A percentile compares a stretch with the other conserved stretches of the same genome.
Conservation (phyloP, 192 early-diverging fungal genomes). For the Haplosporangium gracile region DNA sequence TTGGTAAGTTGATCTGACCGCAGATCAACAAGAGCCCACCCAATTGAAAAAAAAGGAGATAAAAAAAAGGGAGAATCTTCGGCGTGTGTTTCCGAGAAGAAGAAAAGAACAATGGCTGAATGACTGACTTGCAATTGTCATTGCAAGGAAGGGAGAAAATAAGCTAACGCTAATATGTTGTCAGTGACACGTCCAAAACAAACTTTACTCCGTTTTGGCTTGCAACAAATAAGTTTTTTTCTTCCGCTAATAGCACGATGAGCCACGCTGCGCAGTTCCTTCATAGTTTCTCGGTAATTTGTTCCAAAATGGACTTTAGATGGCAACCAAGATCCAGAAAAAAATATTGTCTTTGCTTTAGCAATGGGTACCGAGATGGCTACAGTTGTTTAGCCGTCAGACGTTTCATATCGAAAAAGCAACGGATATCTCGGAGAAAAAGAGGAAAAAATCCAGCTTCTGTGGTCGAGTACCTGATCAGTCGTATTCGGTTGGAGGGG, state of each 20-base stretch:
- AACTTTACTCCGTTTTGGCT: conserved; percentile 3
- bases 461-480: no score
- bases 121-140: not conserved
- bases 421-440: no score
- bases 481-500: no score
- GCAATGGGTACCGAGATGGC: no score
- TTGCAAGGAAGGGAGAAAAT: not conserved
- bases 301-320: not conserved
- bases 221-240: not conserved
- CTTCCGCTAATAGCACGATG: not conserved
- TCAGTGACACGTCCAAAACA: not conserved
- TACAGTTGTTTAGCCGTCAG: no score
- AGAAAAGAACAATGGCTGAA: not conserved
- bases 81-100: not conserved
- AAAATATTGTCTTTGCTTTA: no score
- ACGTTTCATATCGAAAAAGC: no score
- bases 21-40: not conserved
- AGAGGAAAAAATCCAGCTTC: no score
- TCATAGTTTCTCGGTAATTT: not conserved
- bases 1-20: not conserved
- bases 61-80: not conserved
- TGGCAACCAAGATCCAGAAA: not conserved
- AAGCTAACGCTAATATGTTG: not conserved
- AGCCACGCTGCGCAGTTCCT: not conserved
- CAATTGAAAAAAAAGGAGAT: not conserved